phyloP scores from a whole-genome alignment of 148 eudicot genomes.

The Selenicereus undatus region DNA sequence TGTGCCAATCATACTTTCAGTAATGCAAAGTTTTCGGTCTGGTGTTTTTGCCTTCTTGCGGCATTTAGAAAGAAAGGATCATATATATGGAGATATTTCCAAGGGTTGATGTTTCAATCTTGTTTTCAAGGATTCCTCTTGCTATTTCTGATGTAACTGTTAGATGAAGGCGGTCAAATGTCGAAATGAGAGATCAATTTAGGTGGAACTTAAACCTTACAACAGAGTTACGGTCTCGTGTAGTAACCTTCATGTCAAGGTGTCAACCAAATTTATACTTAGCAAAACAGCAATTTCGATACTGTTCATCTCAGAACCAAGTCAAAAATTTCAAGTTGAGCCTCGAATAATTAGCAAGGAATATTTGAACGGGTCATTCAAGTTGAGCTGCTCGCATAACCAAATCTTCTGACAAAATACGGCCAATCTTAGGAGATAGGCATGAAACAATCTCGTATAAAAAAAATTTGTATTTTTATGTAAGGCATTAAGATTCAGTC shows the following conservation, averaged over 20 bases:
- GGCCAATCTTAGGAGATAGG: not conserved
- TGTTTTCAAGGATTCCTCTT: not conserved
- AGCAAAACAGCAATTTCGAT: too few relatives aligned
- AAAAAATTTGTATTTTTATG: too few relatives aligned
- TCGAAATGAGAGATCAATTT: too few relatives aligned
- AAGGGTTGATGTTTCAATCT: not conserved
- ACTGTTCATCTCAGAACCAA: not conserved
- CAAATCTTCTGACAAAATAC: not conserved
- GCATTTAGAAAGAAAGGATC: not conserved
- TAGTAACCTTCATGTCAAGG: too few relatives aligned
- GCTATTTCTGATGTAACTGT: not conserved
- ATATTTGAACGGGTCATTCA: not conserved
- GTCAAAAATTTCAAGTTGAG: not conserved
- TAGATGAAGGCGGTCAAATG: too few relatives aligned
- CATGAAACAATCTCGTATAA: not conserved
- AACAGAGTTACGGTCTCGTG: too few relatives aligned
- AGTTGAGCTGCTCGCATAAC: not conserved
- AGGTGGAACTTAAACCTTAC: too few relatives aligned
- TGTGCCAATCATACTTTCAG: not conserved
- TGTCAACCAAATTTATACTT: too few relatives aligned
- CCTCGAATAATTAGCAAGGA: not conserved
- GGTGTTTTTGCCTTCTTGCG: constrained; percentile 5
- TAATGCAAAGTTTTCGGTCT: constrained; percentile 9
- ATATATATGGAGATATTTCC: not conserved
- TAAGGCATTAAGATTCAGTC: too few relatives aligned